Evolutionary conservation across 202 grass and related monocot species (phyloP).

Genomic region (Zoysia matrella): DNA sequence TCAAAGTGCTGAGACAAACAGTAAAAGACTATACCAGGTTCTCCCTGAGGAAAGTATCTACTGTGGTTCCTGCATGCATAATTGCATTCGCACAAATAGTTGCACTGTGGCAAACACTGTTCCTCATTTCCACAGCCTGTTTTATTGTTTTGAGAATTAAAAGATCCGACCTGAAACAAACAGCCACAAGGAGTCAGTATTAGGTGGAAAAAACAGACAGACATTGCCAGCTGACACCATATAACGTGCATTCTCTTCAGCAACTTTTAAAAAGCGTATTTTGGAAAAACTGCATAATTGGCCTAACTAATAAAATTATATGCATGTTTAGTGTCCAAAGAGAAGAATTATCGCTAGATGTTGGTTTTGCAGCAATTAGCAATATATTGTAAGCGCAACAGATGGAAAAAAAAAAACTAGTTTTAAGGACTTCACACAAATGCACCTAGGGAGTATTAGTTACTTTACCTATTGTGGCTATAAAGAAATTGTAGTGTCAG

Average conservation of each 20-base stretch:
- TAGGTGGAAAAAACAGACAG: conserved; percentile 22
- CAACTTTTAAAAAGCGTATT: neutral
- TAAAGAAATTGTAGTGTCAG: conserved; percentile 97
- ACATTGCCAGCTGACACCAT: conserved; percentile 5
- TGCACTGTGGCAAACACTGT: conserved; percentile 99
- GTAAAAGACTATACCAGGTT: conserved; percentile 68
- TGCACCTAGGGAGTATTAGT: neutral
- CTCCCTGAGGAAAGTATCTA: conserved; percentile 99
- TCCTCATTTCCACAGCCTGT: conserved; percentile 99
- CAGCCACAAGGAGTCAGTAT: conserved; percentile 17
- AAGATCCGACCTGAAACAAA: conserved; percentile 82
- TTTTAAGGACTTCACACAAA: neutral
- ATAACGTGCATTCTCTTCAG: neutral
- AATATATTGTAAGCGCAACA: neutral
- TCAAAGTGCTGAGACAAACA: conserved; percentile 13
- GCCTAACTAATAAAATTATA: neutral
- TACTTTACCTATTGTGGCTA: conserved; percentile 84
- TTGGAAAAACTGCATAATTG: neutral
- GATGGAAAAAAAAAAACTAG: neutral
- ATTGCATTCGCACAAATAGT: conserved; percentile 98
- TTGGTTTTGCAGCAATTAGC: neutral
- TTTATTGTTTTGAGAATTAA: conserved; percentile 99
- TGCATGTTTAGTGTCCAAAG: neutral
- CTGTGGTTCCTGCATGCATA: conserved; percentile 99
- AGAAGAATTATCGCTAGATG: neutral